These are phyloP conservation scores for Trypanosoma congolense DNA, from an alignment of 208 protist species.

Conservation along the genomic window DNA sequence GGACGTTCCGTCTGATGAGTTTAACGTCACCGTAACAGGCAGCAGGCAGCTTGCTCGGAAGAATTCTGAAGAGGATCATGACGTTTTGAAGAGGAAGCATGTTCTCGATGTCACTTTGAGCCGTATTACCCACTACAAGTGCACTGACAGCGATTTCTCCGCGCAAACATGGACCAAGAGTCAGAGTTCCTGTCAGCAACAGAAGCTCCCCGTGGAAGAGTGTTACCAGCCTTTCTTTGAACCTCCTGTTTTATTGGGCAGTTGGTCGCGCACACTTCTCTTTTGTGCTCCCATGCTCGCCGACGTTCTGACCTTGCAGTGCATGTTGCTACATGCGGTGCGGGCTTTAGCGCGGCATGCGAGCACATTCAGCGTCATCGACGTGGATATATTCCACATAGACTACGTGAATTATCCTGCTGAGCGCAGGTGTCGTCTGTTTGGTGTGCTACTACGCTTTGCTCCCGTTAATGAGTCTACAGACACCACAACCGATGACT, in stretches of 20 bases:
- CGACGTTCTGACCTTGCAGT: constrained; percentile 42
- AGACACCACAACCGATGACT: neutral
- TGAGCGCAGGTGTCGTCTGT: constrained; percentile 31
- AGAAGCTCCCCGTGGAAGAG: constrained; percentile 4
- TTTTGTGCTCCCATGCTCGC: constrained; percentile 53
- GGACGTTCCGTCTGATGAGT: too few species aligned
- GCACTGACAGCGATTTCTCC: neutral
- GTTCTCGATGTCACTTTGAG: constrained; percentile 3
- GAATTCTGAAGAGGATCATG: constrained; percentile 7
- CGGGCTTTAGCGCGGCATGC: neutral
- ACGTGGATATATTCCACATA: constrained; percentile 53
- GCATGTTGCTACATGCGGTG: constrained; percentile 1
- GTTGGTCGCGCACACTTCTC: constrained; percentile 48
- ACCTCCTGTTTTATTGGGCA: constrained; percentile 43
- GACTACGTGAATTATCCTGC: constrained; percentile 35
- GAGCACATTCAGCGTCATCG: constrained; percentile 13
- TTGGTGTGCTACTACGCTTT: constrained; percentile 35
- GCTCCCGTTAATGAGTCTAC: neutral
- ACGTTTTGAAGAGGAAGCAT: constrained; percentile 6
- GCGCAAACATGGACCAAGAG: neutral
- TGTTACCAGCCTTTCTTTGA: constrained; percentile 39
- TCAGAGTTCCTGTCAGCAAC: neutral
- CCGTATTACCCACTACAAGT: neutral
- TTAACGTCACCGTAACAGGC: constrained; percentile 5
- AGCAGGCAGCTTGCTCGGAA: constrained; percentile 13